Evolutionary conservation across 495 filamentous ascomycete genomes (phyloP).

Genomic region (Aspergillus asperescens): DNA sequence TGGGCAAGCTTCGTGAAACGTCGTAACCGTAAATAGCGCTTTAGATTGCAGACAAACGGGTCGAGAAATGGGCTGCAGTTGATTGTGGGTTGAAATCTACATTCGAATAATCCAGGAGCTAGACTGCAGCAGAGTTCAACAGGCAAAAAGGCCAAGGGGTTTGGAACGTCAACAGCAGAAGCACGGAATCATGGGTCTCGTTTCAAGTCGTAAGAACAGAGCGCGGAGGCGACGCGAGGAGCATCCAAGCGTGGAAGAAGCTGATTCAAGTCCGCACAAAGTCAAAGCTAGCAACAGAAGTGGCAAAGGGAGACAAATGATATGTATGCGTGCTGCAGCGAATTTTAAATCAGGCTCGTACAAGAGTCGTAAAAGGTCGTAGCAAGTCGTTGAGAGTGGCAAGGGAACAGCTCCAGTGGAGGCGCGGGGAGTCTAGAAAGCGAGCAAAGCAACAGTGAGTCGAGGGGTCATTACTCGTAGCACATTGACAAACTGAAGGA

Average conservation of each 20-base stretch:
- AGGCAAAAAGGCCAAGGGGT: constrained; percentile 23
- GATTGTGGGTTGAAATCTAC: constrained; percentile 1
- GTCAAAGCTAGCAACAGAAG: not conserved
- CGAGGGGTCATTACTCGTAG: constrained; percentile 19
- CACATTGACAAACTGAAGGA: constrained; percentile 19
- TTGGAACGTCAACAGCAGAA: constrained; percentile 30
- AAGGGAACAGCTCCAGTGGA: constrained; percentile 9
- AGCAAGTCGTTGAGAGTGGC: constrained; percentile 19
- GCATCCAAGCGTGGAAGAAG: constrained; percentile 19
- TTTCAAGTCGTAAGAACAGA: constrained; percentile 54
- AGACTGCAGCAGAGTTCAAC: not conserved
- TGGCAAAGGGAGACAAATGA: not conserved
- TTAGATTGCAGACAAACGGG: constrained; percentile 16
- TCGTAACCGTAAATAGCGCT: constrained; percentile 33
- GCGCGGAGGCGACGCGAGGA: constrained; percentile 24
- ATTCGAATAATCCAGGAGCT: constrained; percentile 12
- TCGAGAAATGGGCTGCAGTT: constrained; percentile 5
- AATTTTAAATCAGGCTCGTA: constrained; percentile 17
- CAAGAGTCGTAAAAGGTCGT: constrained; percentile 26
- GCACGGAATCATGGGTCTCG: constrained; percentile 49
- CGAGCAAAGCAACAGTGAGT: constrained; percentile 17
- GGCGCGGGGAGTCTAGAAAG: constrained; percentile 4
- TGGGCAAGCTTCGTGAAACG: constrained; percentile 31
- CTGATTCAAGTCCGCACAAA: not conserved
- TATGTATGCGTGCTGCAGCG: constrained; percentile 6